Percentiles rank a stretch among this genome's conserved stretches.
Conservation (phyloP, 176 grass and related monocot genomes). For the Cenchrus purpureus region DNA sequence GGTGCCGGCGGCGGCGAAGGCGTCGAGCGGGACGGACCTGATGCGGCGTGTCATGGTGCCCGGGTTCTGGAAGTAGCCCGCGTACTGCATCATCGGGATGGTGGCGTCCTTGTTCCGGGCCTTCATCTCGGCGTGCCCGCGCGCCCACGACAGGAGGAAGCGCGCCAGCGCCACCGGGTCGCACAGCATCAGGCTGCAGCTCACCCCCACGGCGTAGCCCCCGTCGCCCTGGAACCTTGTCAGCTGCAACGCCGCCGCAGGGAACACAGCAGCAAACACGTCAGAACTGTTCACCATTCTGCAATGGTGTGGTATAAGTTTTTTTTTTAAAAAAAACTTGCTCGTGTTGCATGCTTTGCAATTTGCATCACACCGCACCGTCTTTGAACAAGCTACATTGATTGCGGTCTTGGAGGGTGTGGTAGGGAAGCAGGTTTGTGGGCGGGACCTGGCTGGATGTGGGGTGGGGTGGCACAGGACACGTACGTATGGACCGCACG, state of each 20-base stretch:
- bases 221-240: constrained; percentile 70
- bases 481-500: neutral
- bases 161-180: constrained; percentile 63
- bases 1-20: neutral
- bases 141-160: constrained; percentile 76
- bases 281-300: neutral
- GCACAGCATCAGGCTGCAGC: constrained; percentile 66
- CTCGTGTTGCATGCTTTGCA: neutral
- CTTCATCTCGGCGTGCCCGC: constrained; percentile 54
- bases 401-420: neutral
- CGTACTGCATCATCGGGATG: constrained; percentile 64
- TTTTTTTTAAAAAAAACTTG: neutral
- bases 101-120: constrained; percentile 23
- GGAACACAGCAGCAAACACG: neutral
- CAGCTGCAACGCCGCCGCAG: constrained; percentile 45
- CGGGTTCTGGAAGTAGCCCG: constrained; percentile 61
- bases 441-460: neutral
- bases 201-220: constrained; percentile 73
- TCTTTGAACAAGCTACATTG: neutral
- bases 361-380: no score
- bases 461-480: neutral
- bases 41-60: constrained; percentile 32
- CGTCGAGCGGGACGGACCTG: constrained; percentile 53
- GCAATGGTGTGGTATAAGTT: neutral
- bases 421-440: neutral